Base-by-base conservation (phyloP, 352 stramenopile species). In the Globisporangium emineosum region DNA sequence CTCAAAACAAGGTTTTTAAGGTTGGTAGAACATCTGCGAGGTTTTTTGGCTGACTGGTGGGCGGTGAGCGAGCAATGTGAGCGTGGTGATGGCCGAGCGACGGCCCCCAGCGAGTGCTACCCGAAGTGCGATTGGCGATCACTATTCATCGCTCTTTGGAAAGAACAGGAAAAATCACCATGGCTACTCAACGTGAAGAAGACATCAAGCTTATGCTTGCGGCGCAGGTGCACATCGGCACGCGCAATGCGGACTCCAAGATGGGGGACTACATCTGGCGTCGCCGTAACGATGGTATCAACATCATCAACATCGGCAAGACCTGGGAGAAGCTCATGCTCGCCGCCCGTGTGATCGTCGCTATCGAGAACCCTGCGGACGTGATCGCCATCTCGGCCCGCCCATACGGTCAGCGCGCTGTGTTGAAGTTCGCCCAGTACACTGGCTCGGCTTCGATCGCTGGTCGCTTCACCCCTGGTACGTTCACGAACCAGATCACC, bases 401-500 rank as follows among this genome's bases (percentile, higher is more conserved):
- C 72, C 97, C 97, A 17, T 99, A 99, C 89, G 98, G 97, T 79
- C 98, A 99, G 94, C 93, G 98, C 72, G 98, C 98, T 65, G 97
- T 99, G 73, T 92, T 99, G 70, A 99, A 99, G 91, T 99, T 99
- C 74, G 96, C 97, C 43, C 97, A 99, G 75, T 99, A 99, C 96
- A 99, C 97, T 60, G 98, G 97, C 66, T 86, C 88, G 71, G 80
- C 98, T 69, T 97, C 93, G 66, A 99, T 99, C 83, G 97, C 97
- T 61, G 97, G 97, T 77, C 97, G 97, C 74, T 99, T 99, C 93
- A 99, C 98, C 37, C 97, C 98, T 52, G 98, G 98, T 85, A 99
- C 98, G 64, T 99, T 99, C 85, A 99, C 98, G 40, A 99, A 99
- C 89, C 98, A 99, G 88, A 99, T 99, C 90, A 99, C 98, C 67